Evolutionary conservation across 1,284 basidiomycete genomes (phyloP), one percentile per base, ranked within the genome.

Genomic region (Cutaneotrichosporon dermatis): DNA sequence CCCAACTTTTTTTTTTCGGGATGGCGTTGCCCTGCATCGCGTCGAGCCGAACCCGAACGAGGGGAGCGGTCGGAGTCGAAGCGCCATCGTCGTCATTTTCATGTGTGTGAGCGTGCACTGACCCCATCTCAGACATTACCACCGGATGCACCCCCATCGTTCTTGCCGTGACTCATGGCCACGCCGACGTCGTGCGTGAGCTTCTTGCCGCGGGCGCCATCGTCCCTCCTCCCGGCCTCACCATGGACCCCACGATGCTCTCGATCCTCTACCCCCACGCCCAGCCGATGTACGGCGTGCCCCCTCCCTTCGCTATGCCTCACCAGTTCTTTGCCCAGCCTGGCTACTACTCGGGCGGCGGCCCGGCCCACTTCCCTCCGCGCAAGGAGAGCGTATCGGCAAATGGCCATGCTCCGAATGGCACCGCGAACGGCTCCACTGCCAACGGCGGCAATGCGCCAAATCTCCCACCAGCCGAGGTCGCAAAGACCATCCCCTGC

Each of bases 401-500:
- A 25, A 59, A 52, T 37, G 60, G 60, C 13, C 35, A 52, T n/a
- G 25, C 25, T 25, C 44, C 50, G 13, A 33, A 49, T 34, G 55
- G 46, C 57, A 57, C 59, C 56, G 40, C 49, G n/a, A 25, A 25
- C 25, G 11, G 35, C 37, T 46, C 62, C 13, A 33, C 46, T 8
- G 33, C 46, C 46, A 63, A 59, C 61, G 82, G 81, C 58, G 7
- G 61, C 57, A 42, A 53, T 40, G 43, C 54, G 11, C 71, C 80
- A 53, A 88, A 93, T 72, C 83, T 97, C 6, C 95, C 94, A 10
- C 94, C 94, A 10, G 89, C 90, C 33, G 92, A 98, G 66, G 84
- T 98, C 51, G 91, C 94, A 39, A 86, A 89, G 67, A 86, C 87
- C 70, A 97, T 98, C 72, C 94, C 94, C 9, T 98, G 94, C 84